These are phyloP conservation scores for Cinnamomum chago DNA, from an alignment of 164 flowering plant species.

Conservation along the genomic window DNA sequence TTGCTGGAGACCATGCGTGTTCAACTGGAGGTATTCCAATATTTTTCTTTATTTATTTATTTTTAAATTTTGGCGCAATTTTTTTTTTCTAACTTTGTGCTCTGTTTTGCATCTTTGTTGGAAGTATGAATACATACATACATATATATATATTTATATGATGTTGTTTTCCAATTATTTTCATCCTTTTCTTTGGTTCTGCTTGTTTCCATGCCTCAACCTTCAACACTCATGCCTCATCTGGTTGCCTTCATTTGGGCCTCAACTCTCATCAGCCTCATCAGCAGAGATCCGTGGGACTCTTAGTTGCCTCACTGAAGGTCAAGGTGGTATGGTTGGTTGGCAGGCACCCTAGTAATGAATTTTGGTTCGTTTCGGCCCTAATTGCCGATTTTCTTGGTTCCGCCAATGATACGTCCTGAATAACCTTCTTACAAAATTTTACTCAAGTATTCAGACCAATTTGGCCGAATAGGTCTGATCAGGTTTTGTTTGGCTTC, in stretches of 20 bases:
- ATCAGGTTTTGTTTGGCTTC: too few relatives aligned
- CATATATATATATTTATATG: too few relatives aligned
- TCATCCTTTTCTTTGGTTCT: not conserved
- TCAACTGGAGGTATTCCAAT: constrained; percentile 75
- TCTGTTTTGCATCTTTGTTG: not conserved
- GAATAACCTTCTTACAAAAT: too few relatives aligned
- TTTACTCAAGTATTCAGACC: too few relatives aligned
- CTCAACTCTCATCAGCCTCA: not conserved
- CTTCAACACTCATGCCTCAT: not conserved
- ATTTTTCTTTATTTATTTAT: not conserved
- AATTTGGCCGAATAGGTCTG: too few relatives aligned
- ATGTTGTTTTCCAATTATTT: not conserved
- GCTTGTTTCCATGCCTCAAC: not conserved
- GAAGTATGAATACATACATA: not conserved
- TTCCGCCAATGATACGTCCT: too few relatives aligned
- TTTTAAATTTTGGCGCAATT: not conserved
- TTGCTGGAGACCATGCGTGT: constrained; percentile 90
- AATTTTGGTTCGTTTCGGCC: too few relatives aligned
- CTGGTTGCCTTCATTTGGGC: not conserved
- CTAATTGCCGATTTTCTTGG: too few relatives aligned
- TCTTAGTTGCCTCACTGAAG: not conserved
- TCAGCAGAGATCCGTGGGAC: not conserved
- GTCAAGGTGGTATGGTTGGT: too few relatives aligned
- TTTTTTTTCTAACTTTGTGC: not conserved
- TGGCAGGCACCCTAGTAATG: too few relatives aligned